A percentile compares a stretch with the other conserved stretches of the same genome.
These are phyloP conservation scores for Myotisia sp. DNA, from an alignment of 2,329 filamentous ascomycete species.

Conservation along the genomic window DNA sequence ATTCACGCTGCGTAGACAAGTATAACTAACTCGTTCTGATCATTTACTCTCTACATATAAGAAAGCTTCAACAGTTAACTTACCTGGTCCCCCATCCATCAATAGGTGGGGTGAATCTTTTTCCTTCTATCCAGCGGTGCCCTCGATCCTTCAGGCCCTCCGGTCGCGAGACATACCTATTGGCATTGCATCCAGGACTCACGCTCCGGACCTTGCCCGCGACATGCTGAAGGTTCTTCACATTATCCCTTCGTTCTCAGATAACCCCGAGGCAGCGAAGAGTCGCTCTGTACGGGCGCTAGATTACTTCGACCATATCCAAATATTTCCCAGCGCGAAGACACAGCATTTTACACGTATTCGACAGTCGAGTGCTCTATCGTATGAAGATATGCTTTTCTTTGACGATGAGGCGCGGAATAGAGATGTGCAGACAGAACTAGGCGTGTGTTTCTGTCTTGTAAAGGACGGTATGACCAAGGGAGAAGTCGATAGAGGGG, in stretches of 20 bases:
- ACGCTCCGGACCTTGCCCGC: conserved; percentile 61
- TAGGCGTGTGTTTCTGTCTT: conserved; percentile 75
- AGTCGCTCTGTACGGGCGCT: conserved; percentile 37
- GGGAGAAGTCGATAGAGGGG: conserved; percentile 62
- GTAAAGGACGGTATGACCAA: conserved; percentile 66
- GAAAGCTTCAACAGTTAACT: too few species aligned
- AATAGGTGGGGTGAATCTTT: conserved; percentile 48
- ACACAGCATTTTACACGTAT: conserved; percentile 69
- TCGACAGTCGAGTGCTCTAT: conserved; percentile 53
- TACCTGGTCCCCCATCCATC: not conserved
- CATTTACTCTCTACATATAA: too few species aligned
- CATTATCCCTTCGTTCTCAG: conserved; percentile 35
- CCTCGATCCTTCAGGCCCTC: conserved; percentile 50
- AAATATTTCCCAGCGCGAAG: conserved; percentile 64
- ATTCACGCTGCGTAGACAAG: conserved; percentile 32
- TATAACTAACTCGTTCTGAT: too few species aligned
- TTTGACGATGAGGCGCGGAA: conserved; percentile 90
- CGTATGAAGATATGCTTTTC: conserved; percentile 78
- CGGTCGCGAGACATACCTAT: conserved; percentile 42
- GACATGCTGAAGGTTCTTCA: conserved; percentile 67
- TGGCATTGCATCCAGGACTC: conserved; percentile 67
- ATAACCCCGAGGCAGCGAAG: conserved; percentile 23
- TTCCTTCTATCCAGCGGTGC: conserved; percentile 57
- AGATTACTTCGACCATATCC: conserved; percentile 42
- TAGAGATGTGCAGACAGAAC: conserved; percentile 54